phyloP scores from a whole-genome alignment of 495 filamentous ascomycete genomes.

The Neurospora intermedia region DNA sequence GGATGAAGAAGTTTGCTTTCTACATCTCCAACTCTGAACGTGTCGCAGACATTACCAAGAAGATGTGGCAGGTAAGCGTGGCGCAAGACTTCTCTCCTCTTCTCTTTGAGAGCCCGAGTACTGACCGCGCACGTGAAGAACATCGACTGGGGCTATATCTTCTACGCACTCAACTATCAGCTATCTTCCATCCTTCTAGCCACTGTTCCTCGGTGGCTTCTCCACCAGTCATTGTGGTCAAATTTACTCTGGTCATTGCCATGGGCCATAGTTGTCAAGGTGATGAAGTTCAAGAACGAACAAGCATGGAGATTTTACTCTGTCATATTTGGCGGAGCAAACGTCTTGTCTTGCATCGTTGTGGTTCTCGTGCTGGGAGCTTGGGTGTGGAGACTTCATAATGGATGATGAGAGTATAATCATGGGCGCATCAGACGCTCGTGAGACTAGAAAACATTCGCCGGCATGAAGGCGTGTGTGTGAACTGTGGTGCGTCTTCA shows the following conservation, averaged over 20 bases:
- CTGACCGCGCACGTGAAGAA: slow-evolving; percentile 17
- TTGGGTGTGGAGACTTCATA: slow-evolving; percentile 41
- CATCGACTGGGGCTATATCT: slow-evolving; percentile 67
- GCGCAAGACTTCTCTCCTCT: not conserved
- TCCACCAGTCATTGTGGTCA: slow-evolving; percentile 52
- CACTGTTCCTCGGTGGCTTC: slow-evolving; percentile 55
- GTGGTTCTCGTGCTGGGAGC: slow-evolving; percentile 36
- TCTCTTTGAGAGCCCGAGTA: not conserved
- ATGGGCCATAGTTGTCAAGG: slow-evolving; percentile 55
- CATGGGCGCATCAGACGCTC: not conserved
- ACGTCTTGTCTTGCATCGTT: slow-evolving; percentile 56
- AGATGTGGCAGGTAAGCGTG: slow-evolving; percentile 48
- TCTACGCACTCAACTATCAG: slow-evolving; percentile 57
- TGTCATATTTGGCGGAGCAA: slow-evolving; percentile 57
- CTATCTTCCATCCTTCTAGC: slow-evolving; percentile 55
- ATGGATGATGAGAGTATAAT: not conserved
- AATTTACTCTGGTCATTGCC: slow-evolving; percentile 61
- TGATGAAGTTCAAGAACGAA: slow-evolving; percentile 30
- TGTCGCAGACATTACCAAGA: slow-evolving; percentile 49
- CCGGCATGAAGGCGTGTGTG: not conserved
- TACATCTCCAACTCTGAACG: slow-evolving; percentile 44
- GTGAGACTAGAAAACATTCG: not conserved
- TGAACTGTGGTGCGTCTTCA: not conserved
- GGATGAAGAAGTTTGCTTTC: slow-evolving; percentile 46
- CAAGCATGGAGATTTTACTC: slow-evolving; percentile 60